These are phyloP conservation scores for Penicillium coprophilum DNA, from an alignment of 495 filamentous ascomycete genomes.

Conservation along the genomic window DNA sequence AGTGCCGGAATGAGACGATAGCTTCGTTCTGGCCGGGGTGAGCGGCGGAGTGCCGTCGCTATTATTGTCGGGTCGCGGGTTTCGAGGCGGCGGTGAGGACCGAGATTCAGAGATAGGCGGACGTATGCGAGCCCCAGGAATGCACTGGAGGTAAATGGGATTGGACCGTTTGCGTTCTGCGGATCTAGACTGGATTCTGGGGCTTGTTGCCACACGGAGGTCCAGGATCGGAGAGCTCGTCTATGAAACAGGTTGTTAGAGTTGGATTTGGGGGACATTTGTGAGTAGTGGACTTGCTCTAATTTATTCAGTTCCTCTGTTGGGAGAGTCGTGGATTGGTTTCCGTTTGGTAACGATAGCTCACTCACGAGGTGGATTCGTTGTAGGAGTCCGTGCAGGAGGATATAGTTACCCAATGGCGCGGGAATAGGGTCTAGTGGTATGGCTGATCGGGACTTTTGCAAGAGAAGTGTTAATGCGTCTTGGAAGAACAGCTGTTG, in stretches of 20 bases:
- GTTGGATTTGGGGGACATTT: not conserved
- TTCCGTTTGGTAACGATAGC: constrained; percentile 38
- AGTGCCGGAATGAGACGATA: constrained; percentile 41
- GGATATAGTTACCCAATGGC: constrained; percentile 42
- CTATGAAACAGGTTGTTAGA: constrained; percentile 15
- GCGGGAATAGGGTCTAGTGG: constrained; percentile 37
- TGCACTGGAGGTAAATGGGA: constrained; percentile 42
- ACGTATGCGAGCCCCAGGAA: constrained; percentile 45
- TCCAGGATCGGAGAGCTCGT: constrained; percentile 41
- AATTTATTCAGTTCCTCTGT: constrained; percentile 43
- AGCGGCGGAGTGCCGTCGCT: constrained; percentile 33
- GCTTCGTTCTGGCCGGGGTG: constrained; percentile 36
- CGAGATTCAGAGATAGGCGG: constrained; percentile 38
- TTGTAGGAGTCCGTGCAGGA: constrained; percentile 42
- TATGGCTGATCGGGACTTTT: constrained; percentile 30
- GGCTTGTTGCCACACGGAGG: constrained; percentile 44
- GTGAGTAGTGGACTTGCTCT: constrained; percentile 23
- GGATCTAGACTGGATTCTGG: constrained; percentile 45
- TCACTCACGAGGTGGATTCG: constrained; percentile 43
- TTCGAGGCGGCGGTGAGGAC: constrained; percentile 39
- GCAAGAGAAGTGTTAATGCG: constrained; percentile 38
- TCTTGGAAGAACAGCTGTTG: constrained; percentile 43
- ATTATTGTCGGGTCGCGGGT: constrained; percentile 39
- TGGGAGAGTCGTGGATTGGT: constrained; percentile 32
- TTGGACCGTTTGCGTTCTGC: constrained; percentile 41